Conservation (phyloP, 1,284 basidiomycete species). For the Microbotryum intermedium region DNA sequence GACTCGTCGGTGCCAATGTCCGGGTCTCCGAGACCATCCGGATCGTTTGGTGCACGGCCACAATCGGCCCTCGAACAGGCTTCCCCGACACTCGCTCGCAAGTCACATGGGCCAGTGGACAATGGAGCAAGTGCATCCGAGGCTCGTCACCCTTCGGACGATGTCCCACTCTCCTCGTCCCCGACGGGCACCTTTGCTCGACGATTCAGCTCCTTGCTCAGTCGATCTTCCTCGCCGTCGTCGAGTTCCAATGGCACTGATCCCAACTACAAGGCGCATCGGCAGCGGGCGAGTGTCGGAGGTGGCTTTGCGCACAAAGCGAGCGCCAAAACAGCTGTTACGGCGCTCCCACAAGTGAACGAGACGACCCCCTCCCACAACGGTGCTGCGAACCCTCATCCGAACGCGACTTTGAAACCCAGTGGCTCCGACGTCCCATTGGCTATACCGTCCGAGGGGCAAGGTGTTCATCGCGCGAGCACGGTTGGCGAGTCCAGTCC, state of each 20-base stretch:
- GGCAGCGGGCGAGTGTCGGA: conserved; percentile 46
- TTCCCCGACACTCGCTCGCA: neutral
- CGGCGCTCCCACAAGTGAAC: conserved; percentile 32
- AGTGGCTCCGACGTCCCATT: conserved; percentile 28
- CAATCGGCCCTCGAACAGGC: conserved; percentile 10
- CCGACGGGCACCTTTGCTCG: conserved; percentile 30
- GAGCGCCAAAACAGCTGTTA: conserved; percentile 24
- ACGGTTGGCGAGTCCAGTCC: conserved; percentile 31
- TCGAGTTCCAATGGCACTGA: conserved; percentile 5
- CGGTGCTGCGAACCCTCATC: conserved; percentile 2
- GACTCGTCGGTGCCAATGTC: conserved; percentile 1
- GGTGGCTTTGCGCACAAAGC: conserved; percentile 51
- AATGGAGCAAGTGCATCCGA: neutral
- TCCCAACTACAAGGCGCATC: conserved; percentile 32
- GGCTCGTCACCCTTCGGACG: conserved; percentile 10
- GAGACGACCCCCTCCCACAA: conserved; percentile 9
- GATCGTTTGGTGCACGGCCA: neutral
- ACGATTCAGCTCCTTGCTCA: conserved; percentile 38
- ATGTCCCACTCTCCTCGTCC: conserved; percentile 12
- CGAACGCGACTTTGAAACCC: conserved; percentile 1
- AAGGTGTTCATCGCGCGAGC: conserved; percentile 23
- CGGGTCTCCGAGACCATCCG: neutral
- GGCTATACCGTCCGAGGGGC: conserved; percentile 23
- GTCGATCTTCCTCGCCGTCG: conserved; percentile 27
- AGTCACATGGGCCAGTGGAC: neutral